These are phyloP conservation scores for Logfia minima DNA, from an alignment of 129 eudicot genomes.

Conservation along the genomic window DNA sequence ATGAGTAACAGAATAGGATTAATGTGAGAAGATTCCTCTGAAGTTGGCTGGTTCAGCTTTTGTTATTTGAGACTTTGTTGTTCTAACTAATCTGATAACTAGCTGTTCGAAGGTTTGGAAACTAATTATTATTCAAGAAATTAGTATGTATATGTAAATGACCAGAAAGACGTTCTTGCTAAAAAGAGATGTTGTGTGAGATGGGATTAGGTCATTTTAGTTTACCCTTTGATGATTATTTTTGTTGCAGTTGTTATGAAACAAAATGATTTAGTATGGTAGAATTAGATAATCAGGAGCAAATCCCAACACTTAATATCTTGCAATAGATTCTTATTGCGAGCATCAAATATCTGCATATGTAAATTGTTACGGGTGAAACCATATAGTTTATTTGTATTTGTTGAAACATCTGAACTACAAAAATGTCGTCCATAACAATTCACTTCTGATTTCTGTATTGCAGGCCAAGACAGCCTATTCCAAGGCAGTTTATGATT, in stretches of 20 bases:
- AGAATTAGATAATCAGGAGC: not conserved
- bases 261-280: not conserved
- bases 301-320: not conserved
- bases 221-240: not conserved
- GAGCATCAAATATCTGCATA: not conserved
- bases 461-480: constrained; percentile 74
- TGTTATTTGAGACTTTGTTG: not conserved
- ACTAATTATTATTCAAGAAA: not conserved
- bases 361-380: constrained; percentile 11
- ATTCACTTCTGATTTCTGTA: constrained; percentile 8
- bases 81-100: not conserved
- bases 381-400: not conserved
- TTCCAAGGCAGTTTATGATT: constrained; percentile 64
- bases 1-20: not conserved
- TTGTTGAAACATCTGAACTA: not conserved
- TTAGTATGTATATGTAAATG: not conserved
- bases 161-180: not conserved
- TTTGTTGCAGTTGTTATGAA: not conserved
- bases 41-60: not conserved
- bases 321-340: not conserved
- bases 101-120: not conserved
- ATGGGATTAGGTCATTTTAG: not conserved
- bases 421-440: not conserved
- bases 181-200: not conserved
- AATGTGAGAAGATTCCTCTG: not conserved